A percentile compares a stretch with the other conserved stretches of the same genome.
Conservation (phyloP, 2,329 filamentous ascomycete species). For the Aspergillus felis region DNA sequence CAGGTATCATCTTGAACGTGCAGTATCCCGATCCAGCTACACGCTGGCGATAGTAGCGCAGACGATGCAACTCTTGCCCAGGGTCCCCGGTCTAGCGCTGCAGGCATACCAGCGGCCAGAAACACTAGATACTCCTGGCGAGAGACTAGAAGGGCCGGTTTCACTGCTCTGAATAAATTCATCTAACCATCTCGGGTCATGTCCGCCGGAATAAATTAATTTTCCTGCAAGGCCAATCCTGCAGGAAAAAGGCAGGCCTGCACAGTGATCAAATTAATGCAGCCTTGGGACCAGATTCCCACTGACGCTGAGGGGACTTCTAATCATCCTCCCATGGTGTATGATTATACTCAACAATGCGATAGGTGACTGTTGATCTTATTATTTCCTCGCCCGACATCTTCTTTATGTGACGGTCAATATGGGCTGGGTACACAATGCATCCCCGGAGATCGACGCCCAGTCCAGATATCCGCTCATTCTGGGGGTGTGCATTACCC, state of each 20-base stretch:
- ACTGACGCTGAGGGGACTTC: background rate
- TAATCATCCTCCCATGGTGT: background rate
- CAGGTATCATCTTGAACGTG: background rate
- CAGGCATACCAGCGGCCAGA: background rate
- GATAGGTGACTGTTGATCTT: background rate
- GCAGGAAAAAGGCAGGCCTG: too few species aligned
- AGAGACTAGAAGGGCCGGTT: too few species aligned
- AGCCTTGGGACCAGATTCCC: too few species aligned
- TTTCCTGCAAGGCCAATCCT: too few species aligned
- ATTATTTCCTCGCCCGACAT: background rate
- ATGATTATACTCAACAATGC: background rate
- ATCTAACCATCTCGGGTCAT: too few species aligned
- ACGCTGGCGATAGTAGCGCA: background rate
- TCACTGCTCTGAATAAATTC: too few species aligned
- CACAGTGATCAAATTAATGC: too few species aligned
- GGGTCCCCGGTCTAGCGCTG: background rate
- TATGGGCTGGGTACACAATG: slow-evolving; percentile 53
- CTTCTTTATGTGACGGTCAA: background rate
- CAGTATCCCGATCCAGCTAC: background rate
- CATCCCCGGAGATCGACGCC: slow-evolving; percentile 44
- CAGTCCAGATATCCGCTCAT: slow-evolving; percentile 49
- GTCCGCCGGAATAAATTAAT: too few species aligned
- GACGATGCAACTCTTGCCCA: background rate
- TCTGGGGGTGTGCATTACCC: slow-evolving; percentile 45
- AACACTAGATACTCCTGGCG: too few species aligned